Conservation (phyloP, 2,329 filamentous ascomycete species). For the Trichoderma sp. region DNA sequence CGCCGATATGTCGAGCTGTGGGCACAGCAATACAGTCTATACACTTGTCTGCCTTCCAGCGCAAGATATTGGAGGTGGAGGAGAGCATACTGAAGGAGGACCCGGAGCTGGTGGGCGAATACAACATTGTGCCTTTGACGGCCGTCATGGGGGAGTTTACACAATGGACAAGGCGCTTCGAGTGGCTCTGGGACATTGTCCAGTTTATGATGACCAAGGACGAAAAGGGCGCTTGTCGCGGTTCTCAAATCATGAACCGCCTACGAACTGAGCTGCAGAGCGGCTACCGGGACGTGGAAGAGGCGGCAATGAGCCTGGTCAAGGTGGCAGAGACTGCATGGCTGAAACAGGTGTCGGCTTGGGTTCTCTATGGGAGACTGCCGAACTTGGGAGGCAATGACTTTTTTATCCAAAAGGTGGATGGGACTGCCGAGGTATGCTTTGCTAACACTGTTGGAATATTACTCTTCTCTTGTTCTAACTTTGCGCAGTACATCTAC, state of each 20-base stretch:
- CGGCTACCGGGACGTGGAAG: conserved; percentile 82
- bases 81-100: conserved; percentile 71
- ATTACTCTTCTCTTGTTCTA: not conserved
- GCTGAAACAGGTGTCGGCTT: conserved; percentile 85
- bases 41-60: conserved; percentile 78
- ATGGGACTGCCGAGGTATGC: conserved; percentile 41
- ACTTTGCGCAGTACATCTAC: conserved; percentile 50
- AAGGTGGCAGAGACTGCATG: conserved; percentile 81
- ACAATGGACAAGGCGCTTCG: conserved; percentile 78
- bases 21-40: conserved; percentile 71
- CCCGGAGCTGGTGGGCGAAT: conserved; percentile 78
- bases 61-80: conserved; percentile 82
- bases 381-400: conserved; percentile 76
- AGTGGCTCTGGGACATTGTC: conserved; percentile 77
- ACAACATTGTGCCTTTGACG: conserved; percentile 89
- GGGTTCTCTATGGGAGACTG: conserved; percentile 84
- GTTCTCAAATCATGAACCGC: conserved; percentile 72
- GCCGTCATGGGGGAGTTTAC: conserved; percentile 79
- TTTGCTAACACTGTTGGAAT: no score
- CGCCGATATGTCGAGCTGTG: conserved; percentile 82
- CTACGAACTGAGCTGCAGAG: conserved; percentile 76
- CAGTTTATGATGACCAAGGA: conserved; percentile 59
- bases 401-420: conserved; percentile 70
- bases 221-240: conserved; percentile 51
- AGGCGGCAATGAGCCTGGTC: conserved; percentile 69